These are phyloP conservation scores for Dacryopinax primogenitus DNA, from an alignment of 768 basidiomycete genomes.

Conservation along the genomic window DNA sequence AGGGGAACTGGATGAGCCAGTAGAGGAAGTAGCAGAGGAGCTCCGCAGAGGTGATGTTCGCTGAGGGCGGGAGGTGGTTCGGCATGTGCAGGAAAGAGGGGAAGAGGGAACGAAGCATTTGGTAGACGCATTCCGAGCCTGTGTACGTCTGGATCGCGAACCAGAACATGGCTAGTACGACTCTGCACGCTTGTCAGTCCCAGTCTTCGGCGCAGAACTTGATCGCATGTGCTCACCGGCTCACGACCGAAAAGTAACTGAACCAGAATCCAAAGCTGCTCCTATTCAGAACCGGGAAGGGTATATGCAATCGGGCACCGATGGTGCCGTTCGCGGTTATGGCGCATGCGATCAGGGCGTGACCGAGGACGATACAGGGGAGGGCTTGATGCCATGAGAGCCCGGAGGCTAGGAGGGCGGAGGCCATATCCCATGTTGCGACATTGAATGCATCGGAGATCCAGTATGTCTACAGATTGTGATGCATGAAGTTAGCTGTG, in stretches of 20 bases:
- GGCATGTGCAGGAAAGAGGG: constrained; percentile 52
- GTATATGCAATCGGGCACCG: constrained; percentile 56
- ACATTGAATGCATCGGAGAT: constrained; percentile 19
- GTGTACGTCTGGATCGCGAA: constrained; percentile 21
- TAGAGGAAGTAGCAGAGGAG: constrained; percentile 64
- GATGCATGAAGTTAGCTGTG: background rate
- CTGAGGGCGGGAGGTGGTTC: constrained; percentile 44
- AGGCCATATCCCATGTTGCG: constrained; percentile 47
- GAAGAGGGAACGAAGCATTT: constrained; percentile 69
- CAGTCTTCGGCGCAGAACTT: background rate
- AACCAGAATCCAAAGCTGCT: constrained; percentile 86
- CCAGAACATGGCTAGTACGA: constrained; percentile 71
- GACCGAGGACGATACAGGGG: constrained; percentile 56
- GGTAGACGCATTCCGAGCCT: constrained; percentile 36
- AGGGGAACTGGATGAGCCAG: constrained; percentile 64
- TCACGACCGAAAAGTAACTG: constrained; percentile 73
- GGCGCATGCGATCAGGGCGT: constrained; percentile 55
- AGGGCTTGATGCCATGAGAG: constrained; percentile 63
- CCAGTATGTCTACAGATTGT: background rate
- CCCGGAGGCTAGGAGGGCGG: constrained; percentile 61
- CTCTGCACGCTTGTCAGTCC: constrained; percentile 15
- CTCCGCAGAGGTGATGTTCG: constrained; percentile 49
- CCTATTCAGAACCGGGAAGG: constrained; percentile 66
- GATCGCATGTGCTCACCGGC: constrained; percentile 29
- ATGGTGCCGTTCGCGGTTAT: constrained; percentile 69